phyloP scores from a whole-genome alignment of 805 yeast species.

The Saccharomycopsis javanensis region DNA sequence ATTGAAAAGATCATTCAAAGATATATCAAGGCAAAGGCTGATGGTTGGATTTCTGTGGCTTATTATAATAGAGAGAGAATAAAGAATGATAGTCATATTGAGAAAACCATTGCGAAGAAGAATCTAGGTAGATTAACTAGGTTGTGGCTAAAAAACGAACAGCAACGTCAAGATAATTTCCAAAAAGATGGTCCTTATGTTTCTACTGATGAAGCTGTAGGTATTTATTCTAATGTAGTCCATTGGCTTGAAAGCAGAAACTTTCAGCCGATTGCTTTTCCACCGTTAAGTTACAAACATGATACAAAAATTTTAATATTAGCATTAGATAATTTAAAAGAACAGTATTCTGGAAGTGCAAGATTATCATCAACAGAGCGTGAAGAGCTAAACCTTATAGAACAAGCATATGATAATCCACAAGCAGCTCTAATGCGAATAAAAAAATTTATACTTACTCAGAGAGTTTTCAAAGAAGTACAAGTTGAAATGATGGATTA shows the following conservation, averaged over 20 bases:
- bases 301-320: conserved; percentile 84
- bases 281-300: conserved; percentile 84
- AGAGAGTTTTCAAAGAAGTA: conserved; percentile 86
- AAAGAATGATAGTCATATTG: conserved; percentile 82
- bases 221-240: conserved; percentile 78
- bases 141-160: conserved; percentile 87
- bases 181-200: conserved; percentile 83
- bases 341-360: conserved; percentile 62
- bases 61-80: conserved; percentile 87
- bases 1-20: conserved; percentile 78
- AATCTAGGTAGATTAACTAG: conserved; percentile 87
- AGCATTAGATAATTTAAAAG: conserved; percentile 84
- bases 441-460: conserved; percentile 73
- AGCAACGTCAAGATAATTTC: conserved; percentile 72
- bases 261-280: conserved; percentile 86
- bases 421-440: conserved; percentile 83
- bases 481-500: conserved; percentile 86
- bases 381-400: conserved; percentile 87
- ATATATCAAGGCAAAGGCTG: conserved; percentile 90
- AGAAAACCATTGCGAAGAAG: conserved; percentile 88
- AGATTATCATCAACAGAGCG: conserved; percentile 78
- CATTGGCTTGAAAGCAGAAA: conserved; percentile 81
- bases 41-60: conserved; percentile 92
- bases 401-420: conserved; percentile 95
- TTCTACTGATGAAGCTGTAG: conserved; percentile 79